A percentile compares a stretch with the other conserved stretches of the same genome.
Conservation (phyloP, 148 eudicot genomes). For the Cornus controversa region DNA sequence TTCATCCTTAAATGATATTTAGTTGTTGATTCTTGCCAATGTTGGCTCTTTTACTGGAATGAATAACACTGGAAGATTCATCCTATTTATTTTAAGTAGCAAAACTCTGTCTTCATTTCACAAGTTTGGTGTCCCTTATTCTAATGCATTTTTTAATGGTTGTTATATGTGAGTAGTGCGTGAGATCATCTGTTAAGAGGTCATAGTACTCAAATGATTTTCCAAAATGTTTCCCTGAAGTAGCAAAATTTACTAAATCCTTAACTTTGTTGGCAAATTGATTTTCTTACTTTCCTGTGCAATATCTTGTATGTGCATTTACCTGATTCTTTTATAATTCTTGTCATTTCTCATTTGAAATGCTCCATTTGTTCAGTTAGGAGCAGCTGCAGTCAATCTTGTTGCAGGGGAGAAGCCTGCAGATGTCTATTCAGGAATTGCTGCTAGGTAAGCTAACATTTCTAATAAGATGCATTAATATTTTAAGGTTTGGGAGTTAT, state of each 20-base stretch:
- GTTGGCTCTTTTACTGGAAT: background rate
- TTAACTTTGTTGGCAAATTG: background rate
- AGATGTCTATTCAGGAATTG: slow-evolving; percentile 96
- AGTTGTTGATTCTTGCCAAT: background rate
- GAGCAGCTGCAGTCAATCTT: slow-evolving; percentile 97
- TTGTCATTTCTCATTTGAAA: background rate
- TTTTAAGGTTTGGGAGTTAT: no score
- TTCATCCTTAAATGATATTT: background rate
- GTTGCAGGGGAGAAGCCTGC: slow-evolving; percentile 93
- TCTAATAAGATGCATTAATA: no score
- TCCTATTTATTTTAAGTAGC: no score
- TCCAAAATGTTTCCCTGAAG: background rate
- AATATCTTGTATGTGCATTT: background rate
- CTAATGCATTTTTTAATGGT: background rate
- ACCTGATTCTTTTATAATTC: background rate
- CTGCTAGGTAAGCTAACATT: slow-evolving; percentile 58
- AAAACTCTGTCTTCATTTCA: background rate
- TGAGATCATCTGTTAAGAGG: no score
- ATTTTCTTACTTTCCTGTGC: background rate
- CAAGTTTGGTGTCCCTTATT: slow-evolving; percentile 1
- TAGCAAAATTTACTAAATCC: background rate
- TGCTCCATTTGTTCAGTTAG: slow-evolving; percentile 49
- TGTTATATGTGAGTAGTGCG: no score
- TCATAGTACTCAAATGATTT: background rate
- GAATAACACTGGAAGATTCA: background rate